Evolutionary conservation across 306 rosid species (phyloP).

Genomic region (Phaseolus lunatus): DNA sequence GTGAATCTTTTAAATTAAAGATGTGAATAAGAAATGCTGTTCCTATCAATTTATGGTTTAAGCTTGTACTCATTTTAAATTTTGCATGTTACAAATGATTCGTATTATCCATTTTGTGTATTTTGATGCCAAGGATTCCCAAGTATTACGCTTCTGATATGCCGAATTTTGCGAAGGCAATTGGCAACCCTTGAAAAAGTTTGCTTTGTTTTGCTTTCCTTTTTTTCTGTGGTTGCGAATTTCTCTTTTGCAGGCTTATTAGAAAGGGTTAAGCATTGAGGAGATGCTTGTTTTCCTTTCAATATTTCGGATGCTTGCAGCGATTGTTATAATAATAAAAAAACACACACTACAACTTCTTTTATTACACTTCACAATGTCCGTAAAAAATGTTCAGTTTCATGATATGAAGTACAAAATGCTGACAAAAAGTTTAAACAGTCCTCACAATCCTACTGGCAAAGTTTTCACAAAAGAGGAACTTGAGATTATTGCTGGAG

Average conservation of each 20-base stretch:
- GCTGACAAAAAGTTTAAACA: constrained; percentile 55
- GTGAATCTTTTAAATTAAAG: not conserved
- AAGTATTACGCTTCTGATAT: not conserved
- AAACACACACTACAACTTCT: not conserved
- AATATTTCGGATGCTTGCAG: constrained; percentile 13
- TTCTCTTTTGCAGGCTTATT: not conserved
- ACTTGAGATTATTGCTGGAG: constrained; percentile 78
- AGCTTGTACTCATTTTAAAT: not conserved
- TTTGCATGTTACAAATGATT: constrained; percentile 16
- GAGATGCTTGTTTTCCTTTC: constrained; percentile 27
- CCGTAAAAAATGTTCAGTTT: constrained; percentile 38
- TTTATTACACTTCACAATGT: constrained; percentile 22
- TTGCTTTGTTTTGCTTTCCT: constrained; percentile 24
- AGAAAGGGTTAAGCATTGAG: constrained; percentile 1
- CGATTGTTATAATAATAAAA: not conserved
- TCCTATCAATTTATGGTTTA: constrained; percentile 13
- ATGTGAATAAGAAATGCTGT: constrained; percentile 18
- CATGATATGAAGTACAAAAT: constrained; percentile 36
- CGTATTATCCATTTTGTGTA: constrained; percentile 15
- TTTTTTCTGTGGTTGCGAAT: not conserved
- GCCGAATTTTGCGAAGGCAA: constrained; percentile 7
- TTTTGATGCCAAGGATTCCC: constrained; percentile 21
- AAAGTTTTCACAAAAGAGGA: constrained; percentile 85
- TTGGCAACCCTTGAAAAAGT: constrained; percentile 18
- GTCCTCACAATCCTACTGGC: constrained; percentile 97